Base-by-base conservation (phyloP, 2,329 filamentous ascomycete genomes). In the Fusarium odoratissimum region DNA sequence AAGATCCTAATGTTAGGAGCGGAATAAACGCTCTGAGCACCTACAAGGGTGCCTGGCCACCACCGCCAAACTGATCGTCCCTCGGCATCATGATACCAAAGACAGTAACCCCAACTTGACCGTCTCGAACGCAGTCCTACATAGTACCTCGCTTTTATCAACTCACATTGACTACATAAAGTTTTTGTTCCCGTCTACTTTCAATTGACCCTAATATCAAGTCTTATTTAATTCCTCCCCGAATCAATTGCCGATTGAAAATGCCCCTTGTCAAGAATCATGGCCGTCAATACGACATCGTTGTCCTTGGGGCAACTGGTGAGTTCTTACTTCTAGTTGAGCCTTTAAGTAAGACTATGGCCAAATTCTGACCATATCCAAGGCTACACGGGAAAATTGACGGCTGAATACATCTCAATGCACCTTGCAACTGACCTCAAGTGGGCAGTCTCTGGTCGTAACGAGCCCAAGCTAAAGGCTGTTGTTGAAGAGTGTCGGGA, bases 401-500 rank as follows among this genome's bases (percentile, higher is more conserved):
- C 91, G 5, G 91, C 91, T 33, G 91, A 97, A 80, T 90, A 96
- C 81, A 92, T 97, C 77, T 87, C 90, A 58, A 87, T 86, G 19
- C 84, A 89, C 72, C 85, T 94, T 2, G 92, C 95, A 0, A 93
- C 92, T 23, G 89, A 94, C 79, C 81, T 97, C 69, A 94, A 90
- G 84, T 98, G 95, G 95, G 95, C 94, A 19, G 86, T 98, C 61
- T 93, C 94, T 49, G 95, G 95, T 35, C 92, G 95, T 31, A 95
- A 93, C n/a, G 84, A 87, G 54, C 84, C 86, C 54, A 97, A 97
- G 81, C 87, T 98, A 8, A 88, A 92, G 73, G 83, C 84, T 44
- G 82, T 98, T 16, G 89, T 91, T 12, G 84, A 90, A 58, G 90
- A 93, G 60, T 87, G 95, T 79, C 90, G 90, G 76, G 79, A 83